Conservation (phyloP, 2,329 filamentous ascomycete genomes). For the Pseudogymnoascus sp. region DNA sequence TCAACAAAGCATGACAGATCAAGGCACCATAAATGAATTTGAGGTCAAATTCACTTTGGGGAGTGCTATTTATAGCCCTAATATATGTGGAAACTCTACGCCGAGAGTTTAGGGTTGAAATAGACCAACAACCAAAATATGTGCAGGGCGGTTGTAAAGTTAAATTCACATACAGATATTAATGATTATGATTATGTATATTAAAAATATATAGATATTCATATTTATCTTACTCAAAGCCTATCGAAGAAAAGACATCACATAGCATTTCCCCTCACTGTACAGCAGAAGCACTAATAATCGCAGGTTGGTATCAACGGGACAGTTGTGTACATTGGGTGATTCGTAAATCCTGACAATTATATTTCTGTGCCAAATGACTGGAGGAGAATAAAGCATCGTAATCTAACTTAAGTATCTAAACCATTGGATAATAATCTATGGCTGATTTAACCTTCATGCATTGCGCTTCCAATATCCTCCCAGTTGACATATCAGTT, state of each 20-base stretch:
- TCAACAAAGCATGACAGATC: not conserved
- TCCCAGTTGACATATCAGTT: conserved; percentile 7
- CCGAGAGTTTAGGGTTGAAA: not conserved
- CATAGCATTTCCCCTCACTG: not conserved
- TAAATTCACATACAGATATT: not conserved
- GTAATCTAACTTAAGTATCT: conserved; percentile 11
- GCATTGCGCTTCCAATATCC: conserved; percentile 9
- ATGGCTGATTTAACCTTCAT: conserved; percentile 10
- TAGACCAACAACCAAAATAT: not conserved
- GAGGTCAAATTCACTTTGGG: not conserved
- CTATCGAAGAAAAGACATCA: not conserved
- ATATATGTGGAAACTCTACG: no score
- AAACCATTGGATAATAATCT: conserved; percentile 8
- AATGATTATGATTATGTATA: not conserved
- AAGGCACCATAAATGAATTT: not conserved
- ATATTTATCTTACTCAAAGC: not conserved
- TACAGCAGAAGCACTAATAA: not conserved
- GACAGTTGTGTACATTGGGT: not conserved
- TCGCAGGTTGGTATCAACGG: not conserved
- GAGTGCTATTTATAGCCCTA: not conserved
- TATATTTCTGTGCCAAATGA: conserved; percentile 9
- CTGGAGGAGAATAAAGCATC: conserved; percentile 7
- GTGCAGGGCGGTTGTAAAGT: not conserved
- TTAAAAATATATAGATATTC: not conserved
- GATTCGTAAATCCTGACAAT: not conserved